Percentiles rank a stretch among this genome's conserved stretches.
Evolutionary conservation across 257 asterid species (phyloP).

Genomic region (Rubia yunnanensis): DNA sequence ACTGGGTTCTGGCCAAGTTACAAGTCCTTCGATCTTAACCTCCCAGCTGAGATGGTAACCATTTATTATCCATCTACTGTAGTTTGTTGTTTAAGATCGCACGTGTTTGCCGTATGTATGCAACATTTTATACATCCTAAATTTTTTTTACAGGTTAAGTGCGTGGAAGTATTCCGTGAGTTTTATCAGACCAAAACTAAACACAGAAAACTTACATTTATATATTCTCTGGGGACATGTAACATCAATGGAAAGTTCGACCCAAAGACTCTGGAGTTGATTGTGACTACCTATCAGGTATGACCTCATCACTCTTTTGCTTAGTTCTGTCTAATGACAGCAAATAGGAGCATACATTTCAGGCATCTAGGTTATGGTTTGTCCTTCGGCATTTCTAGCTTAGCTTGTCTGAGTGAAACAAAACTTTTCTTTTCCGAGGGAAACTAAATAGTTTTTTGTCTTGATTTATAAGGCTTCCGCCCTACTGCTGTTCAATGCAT

Average conservation of each 20-base stretch:
- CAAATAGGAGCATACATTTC: not conserved
- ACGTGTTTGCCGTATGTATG: not conserved
- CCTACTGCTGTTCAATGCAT: conserved; percentile 72
- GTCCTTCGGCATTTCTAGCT: conserved; percentile 4
- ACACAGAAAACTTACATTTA: conserved; percentile 94
- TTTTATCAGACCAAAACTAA: conserved; percentile 97
- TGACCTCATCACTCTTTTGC: not conserved
- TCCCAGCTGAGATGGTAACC: conserved; percentile 87
- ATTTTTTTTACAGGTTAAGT: conserved; percentile 57
- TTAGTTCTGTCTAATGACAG: not conserved
- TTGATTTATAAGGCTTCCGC: conserved; percentile 64
- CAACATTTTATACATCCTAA: conserved; percentile 6
- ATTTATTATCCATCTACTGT: not conserved
- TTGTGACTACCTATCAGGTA: conserved; percentile 95
- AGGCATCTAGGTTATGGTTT: not conserved
- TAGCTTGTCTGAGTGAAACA: no score
- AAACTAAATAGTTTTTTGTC: conserved; percentile 6
- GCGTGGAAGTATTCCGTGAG: conserved; percentile 89
- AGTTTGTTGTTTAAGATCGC: not conserved
- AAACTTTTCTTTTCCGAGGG: not conserved
- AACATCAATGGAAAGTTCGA: conserved; percentile 89
- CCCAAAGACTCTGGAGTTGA: conserved; percentile 76
- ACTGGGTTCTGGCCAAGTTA: conserved; percentile 99
- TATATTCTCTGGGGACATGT: conserved; percentile 94
- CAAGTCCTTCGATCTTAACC: conserved; percentile 93